These are phyloP conservation scores for Xanthoparmelia taractica DNA, from an alignment of 495 filamentous ascomycete genomes.

Conservation along the genomic window DNA sequence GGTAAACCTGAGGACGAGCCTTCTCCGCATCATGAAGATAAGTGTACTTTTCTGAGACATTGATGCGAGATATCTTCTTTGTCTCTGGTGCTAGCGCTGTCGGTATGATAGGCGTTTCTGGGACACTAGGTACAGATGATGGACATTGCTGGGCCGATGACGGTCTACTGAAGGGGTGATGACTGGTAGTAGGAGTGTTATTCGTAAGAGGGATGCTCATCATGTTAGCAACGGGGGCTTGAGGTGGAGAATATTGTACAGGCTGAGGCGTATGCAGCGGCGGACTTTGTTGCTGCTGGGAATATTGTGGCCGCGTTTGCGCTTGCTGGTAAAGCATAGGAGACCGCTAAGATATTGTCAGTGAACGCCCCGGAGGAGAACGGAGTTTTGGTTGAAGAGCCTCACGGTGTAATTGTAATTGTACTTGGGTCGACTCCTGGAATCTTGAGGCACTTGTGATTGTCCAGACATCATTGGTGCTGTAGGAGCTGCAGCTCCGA, in stretches of 20 bases:
- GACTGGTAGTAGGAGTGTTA: conserved; percentile 6
- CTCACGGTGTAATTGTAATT: conserved; percentile 14
- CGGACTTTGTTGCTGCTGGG: conserved; percentile 9
- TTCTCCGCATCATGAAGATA: conserved; percentile 27
- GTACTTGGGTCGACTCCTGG: conserved; percentile 1
- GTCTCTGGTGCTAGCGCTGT: conserved; percentile 10
- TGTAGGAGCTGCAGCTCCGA: conserved; percentile 20
- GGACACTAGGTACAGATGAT: conserved; percentile 5
- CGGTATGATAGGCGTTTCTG: neutral
- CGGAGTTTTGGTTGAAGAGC: neutral
- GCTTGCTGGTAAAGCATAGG: conserved; percentile 5
- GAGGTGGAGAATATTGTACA: conserved; percentile 10
- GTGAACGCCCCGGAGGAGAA: neutral
- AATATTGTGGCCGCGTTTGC: conserved; percentile 1
- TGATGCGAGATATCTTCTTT: conserved; percentile 16
- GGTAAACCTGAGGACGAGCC: conserved; percentile 22
- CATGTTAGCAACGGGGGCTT: conserved; percentile 29
- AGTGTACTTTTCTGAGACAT: conserved; percentile 15
- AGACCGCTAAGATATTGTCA: conserved; percentile 5
- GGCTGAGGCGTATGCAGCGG: conserved; percentile 12
- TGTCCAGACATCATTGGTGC: conserved; percentile 19
- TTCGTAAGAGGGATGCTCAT: conserved; percentile 5
- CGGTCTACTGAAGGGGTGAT: conserved; percentile 5
- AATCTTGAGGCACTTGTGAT: conserved; percentile 8
- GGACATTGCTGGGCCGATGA: conserved; percentile 5